Conservation (phyloP, 139 green algal genomes). For the Nannochloris sp. region DNA sequence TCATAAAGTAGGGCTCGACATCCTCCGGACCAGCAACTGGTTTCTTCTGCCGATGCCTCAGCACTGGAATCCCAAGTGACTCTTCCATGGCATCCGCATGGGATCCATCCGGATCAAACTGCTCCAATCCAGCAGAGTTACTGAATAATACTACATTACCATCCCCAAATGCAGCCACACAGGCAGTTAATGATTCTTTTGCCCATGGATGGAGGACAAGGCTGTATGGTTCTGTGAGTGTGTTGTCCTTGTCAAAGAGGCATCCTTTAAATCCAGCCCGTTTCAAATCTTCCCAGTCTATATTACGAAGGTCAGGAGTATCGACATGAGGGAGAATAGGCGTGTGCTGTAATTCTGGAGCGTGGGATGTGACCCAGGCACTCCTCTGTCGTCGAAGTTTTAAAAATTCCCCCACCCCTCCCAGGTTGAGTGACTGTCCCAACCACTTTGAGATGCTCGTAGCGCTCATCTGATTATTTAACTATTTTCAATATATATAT, state of each 20-base stretch:
- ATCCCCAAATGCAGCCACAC: slow-evolving; percentile 44
- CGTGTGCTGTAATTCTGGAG: slow-evolving; percentile 21
- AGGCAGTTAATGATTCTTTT: slow-evolving; percentile 34
- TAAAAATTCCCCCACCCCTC: neutral
- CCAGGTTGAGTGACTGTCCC: neutral
- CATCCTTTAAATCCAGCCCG: slow-evolving; percentile 65
- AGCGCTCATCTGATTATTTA: too few relatives aligned
- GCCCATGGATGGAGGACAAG: slow-evolving; percentile 33
- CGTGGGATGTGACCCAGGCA: slow-evolving; percentile 27
- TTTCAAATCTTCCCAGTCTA: slow-evolving; percentile 62
- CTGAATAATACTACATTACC: slow-evolving; percentile 66
- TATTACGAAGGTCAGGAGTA: slow-evolving; percentile 46
- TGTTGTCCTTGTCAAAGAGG: slow-evolving; percentile 98
- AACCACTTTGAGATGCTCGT: neutral
- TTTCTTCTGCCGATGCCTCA: slow-evolving; percentile 82
- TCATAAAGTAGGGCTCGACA: slow-evolving; percentile 61
- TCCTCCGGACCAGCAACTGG: slow-evolving; percentile 55
- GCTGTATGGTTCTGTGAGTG: slow-evolving; percentile 71
- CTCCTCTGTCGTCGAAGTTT: neutral
- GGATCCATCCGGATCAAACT: slow-evolving; percentile 79
- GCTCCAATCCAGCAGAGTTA: slow-evolving; percentile 83
- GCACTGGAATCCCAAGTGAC: slow-evolving; percentile 63
- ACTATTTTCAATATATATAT: too few relatives aligned
- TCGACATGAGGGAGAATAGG: slow-evolving; percentile 64
- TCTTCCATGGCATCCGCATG: slow-evolving; percentile 69